phyloP scores from a whole-genome alignment of 2,329 filamentous ascomycete species.

The Ophiostoma himal-ulmi region DNA sequence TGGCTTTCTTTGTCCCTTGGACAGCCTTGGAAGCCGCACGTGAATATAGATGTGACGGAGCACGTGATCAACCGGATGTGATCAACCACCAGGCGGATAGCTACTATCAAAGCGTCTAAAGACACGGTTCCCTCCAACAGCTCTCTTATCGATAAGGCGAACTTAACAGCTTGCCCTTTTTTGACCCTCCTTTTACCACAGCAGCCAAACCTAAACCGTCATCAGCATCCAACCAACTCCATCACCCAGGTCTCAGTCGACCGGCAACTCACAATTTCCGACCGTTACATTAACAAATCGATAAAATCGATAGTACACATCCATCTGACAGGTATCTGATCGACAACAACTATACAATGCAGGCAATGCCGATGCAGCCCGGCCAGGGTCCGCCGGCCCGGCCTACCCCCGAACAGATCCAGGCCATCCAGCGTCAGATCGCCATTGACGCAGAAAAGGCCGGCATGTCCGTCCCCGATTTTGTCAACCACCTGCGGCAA shows the following conservation, averaged over 20 bases:
- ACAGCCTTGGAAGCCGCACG: background rate
- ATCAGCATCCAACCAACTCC: constrained; percentile 4
- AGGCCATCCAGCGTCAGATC: constrained; percentile 74
- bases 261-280: background rate
- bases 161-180: constrained; percentile 23
- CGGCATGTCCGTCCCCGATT: constrained; percentile 79
- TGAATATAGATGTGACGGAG: background rate
- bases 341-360: background rate
- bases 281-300: background rate
- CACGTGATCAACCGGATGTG: background rate
- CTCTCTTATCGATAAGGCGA: constrained; percentile 18
- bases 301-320: background rate
- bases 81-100: background rate
- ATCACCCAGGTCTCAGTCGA: background rate
- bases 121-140: constrained; percentile 19
- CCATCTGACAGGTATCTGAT: background rate
- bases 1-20: background rate
- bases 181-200: background rate
- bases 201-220: background rate
- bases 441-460: constrained; percentile 75
- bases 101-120: constrained; percentile 1
- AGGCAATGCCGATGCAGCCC: constrained; percentile 13
- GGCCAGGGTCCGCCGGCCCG: constrained; percentile 2
- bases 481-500: constrained; percentile 63
- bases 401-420: constrained; percentile 79